Percentiles rank a stretch among this genome's conserved stretches.
Evolutionary conservation across 331 rosid species (phyloP).

Genomic region (Rhamnella rubrinervis): DNA sequence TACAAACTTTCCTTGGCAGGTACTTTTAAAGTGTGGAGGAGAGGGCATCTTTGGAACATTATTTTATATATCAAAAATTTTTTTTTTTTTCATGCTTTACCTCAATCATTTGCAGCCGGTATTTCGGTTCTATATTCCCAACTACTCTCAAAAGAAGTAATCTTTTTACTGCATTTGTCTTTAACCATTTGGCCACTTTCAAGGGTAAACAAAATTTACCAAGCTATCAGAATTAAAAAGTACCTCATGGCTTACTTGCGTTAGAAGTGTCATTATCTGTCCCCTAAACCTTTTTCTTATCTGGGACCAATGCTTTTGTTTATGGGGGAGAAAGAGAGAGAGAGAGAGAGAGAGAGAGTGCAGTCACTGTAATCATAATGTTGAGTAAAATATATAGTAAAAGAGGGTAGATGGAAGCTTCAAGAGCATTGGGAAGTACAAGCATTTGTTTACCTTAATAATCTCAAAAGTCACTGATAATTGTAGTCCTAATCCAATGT

Average conservation of each 20-base stretch:
- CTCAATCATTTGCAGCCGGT: slow-evolving; percentile 23
- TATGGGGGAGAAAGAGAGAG: not conserved
- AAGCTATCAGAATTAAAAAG: not conserved
- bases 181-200: not conserved
- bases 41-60: slow-evolving; percentile 17
- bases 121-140: not conserved
- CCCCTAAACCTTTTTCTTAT: slow-evolving; percentile 12
- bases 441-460: slow-evolving; percentile 12
- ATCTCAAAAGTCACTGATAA: slow-evolving; percentile 26
- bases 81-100: slow-evolving; percentile 29
- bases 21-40: not conserved
- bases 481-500: slow-evolving; percentile 23
- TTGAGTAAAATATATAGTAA: slow-evolving; percentile 8
- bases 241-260: slow-evolving; percentile 19
- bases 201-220: not conserved
- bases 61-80: not conserved
- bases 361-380: slow-evolving; percentile 23
- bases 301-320: slow-evolving; percentile 1
- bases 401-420: slow-evolving; percentile 7
- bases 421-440: slow-evolving; percentile 22
- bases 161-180: not conserved
- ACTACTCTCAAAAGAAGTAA: not conserved
- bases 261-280: slow-evolving; percentile 40
- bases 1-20: slow-evolving; percentile 4
- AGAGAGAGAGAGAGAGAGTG: slow-evolving; percentile 3